Percentiles rank a stretch among this genome's conserved stretches.
Evolutionary conservation across 169 alveolate genomes (phyloP).

Genomic region (Toxoplasma gondii): DNA sequence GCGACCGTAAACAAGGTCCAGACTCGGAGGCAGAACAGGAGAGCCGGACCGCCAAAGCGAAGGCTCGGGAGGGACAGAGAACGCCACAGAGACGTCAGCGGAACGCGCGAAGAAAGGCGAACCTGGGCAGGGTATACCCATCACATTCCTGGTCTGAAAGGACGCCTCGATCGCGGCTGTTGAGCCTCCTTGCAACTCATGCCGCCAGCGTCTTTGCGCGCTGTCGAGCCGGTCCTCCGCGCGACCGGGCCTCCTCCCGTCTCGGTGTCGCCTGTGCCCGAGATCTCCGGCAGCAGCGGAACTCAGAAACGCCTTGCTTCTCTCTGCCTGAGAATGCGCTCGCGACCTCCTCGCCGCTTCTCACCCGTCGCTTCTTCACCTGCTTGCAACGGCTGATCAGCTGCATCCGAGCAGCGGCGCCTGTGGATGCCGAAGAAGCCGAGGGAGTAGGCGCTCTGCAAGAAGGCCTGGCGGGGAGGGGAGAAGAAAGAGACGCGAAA

Average conservation of each 20-base stretch:
- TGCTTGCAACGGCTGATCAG: not conserved
- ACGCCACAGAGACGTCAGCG: not conserved
- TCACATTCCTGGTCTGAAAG: not conserved
- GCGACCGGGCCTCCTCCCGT: too few relatives aligned
- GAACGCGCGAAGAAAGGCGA: not conserved
- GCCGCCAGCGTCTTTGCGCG: not conserved
- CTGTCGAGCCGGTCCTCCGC: not conserved
- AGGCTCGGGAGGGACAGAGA: not conserved
- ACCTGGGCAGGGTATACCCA: not conserved
- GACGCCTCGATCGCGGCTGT: not conserved
- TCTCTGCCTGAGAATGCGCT: not conserved
- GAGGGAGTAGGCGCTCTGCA: not conserved
- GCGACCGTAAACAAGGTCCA: not conserved
- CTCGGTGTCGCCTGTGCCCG: not conserved
- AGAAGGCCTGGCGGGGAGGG: not conserved
- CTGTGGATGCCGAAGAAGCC: not conserved
- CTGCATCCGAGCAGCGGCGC: not conserved
- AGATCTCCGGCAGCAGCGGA: not conserved
- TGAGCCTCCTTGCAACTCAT: not conserved
- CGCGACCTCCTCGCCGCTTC: not conserved
- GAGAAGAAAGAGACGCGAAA: not conserved
- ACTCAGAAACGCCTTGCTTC: not conserved
- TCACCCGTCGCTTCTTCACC: not conserved
- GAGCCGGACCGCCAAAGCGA: not conserved
- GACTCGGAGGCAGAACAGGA: not conserved